phyloP scores from a whole-genome alignment of 805 yeast species.

The Ascoidea asiatica region DNA sequence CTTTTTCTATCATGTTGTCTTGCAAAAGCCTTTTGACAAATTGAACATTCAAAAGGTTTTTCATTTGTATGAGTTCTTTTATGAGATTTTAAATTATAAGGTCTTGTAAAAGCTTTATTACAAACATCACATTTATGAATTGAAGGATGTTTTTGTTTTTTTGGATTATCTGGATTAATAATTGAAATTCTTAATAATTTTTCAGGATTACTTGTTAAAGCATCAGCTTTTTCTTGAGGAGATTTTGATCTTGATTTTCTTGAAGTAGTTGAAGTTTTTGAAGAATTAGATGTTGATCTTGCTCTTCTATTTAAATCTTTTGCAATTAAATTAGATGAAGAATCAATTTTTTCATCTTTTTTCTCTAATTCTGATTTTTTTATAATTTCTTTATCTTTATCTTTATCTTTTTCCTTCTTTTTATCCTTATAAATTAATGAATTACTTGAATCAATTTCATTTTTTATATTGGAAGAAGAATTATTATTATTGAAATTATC shows the following conservation, averaged over 20 bases:
- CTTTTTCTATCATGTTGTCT: slow-evolving; percentile 66
- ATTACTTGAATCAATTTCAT: too few relatives aligned
- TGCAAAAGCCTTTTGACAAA: slow-evolving; percentile 75
- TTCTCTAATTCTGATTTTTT: slow-evolving; percentile 9
- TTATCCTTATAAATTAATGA: slow-evolving; percentile 7
- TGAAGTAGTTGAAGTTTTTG: slow-evolving; percentile 11
- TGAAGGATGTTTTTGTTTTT: slow-evolving; percentile 61
- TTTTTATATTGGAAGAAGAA: too few relatives aligned
- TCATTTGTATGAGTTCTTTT: slow-evolving; percentile 82
- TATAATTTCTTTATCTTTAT: slow-evolving; percentile 17
- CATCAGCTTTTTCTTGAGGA: slow-evolving; percentile 15
- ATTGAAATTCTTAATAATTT: slow-evolving; percentile 55
- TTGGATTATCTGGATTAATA: slow-evolving; percentile 35
- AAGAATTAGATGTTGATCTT: background rate
- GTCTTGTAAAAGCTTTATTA: slow-evolving; percentile 79
- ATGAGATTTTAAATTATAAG: slow-evolving; percentile 87
- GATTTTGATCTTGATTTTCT: slow-evolving; percentile 13
- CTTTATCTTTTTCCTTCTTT: slow-evolving; percentile 15
- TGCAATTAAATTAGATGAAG: too few relatives aligned
- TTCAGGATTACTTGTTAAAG: slow-evolving; percentile 18
- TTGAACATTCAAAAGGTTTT: slow-evolving; percentile 58
- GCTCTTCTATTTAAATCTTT: too few relatives aligned
- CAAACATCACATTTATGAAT: slow-evolving; percentile 72
- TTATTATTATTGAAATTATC: too few relatives aligned
- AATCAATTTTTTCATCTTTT: slow-evolving; percentile 6